Evolutionary conservation across 2,329 filamentous ascomycete species (phyloP), one percentile per base, ranked within the genome.

Genomic region (Phoma sp.): DNA sequence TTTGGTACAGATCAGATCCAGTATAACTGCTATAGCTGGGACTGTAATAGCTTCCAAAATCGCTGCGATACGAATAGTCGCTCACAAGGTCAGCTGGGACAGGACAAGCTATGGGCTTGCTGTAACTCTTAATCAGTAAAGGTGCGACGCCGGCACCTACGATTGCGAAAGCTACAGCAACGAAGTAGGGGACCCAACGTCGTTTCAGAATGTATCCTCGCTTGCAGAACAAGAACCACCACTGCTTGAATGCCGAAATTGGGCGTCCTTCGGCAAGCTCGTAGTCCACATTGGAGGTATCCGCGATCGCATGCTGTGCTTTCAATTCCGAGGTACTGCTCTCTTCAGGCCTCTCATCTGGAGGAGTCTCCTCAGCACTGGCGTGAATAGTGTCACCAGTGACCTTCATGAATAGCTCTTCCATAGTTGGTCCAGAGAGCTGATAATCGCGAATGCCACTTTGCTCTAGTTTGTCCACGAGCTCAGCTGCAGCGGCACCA

Each of bases 371-470:
- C 57, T 4, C 32, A 5, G 32, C 6, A n/a, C 24, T 9, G 2
- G 58, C 36, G 2, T 36, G 27, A 3, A 64, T 61, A 1, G 50
- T 57, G 22, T 96, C 91, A 63, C 92, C 89, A 0, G 91, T 90
- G 23, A 96, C 81, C 63, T 90, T 88, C 22, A 96, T 76, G 72
- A 96, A 96, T 0, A 96, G 90, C 63, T 96, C 91, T 70, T 96
- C 92, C 50, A 96, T 93, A 0, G 90, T 95, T 0, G 92, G 92
- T 0, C 91, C 91, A 8, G 88, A 90, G 57, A 96, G 89, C 54
- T 91, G 87, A 70, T 96, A 96, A 53, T 95, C 89, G 2, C 78
- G 78, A 27, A 95, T 81, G 0, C 85, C 84, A 2, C 80, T 77
- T 1, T 78, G 73, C 69, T 96, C 89, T 0, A 96, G 79, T 7